Evolutionary conservation across 305 asterid species (phyloP), one percentile per base, ranked within the genome.

Genomic region (Solanum aculeatissimum): DNA sequence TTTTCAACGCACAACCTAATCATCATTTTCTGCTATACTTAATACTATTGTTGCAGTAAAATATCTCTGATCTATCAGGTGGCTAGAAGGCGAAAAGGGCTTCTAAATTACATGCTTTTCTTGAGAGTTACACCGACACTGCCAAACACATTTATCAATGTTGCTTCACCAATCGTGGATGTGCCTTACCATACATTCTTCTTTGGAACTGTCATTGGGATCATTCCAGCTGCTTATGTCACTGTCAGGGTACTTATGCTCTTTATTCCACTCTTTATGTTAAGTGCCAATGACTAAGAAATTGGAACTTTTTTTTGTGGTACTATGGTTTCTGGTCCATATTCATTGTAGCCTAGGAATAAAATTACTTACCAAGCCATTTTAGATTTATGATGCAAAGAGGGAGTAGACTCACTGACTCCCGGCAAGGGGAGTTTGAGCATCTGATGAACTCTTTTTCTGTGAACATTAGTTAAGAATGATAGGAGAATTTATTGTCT

Each of bases 111-210:
- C 93, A 96, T 96, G 97, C 94, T 96, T 72, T 95, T 96, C 95
- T 86, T 96, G 18, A 93, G 98, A 90, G 97, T 95, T 85, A 96
- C 99, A n/a, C 99, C 98, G 2, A 93, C 99, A 47, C 92, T 96
- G 87, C 99, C 99, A 78, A 96, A 96, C 86, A 93, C 97, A 49
- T 96, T 96, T 83, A 95, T 95, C 82, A 96, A 96, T 81, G 95
- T 95, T n/a, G 99, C 99, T 88, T 96, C 99, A 10, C 99, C 99
- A 40, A 96, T 96, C 71, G 98, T 95, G 16, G 97, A 94, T 53
- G 93, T 96, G 86, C 99, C 99, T 65, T 96, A 88, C 89, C 98
- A 91, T 88, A 94, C 84, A 15, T 96, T 96, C 95, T 89, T 96
- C 86, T 79, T 96, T 89, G 99, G 92, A 21, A 96, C 99, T 27